phyloP scores from a whole-genome alignment of 2,329 filamentous ascomycete species.

The Xylaria sp. region DNA sequence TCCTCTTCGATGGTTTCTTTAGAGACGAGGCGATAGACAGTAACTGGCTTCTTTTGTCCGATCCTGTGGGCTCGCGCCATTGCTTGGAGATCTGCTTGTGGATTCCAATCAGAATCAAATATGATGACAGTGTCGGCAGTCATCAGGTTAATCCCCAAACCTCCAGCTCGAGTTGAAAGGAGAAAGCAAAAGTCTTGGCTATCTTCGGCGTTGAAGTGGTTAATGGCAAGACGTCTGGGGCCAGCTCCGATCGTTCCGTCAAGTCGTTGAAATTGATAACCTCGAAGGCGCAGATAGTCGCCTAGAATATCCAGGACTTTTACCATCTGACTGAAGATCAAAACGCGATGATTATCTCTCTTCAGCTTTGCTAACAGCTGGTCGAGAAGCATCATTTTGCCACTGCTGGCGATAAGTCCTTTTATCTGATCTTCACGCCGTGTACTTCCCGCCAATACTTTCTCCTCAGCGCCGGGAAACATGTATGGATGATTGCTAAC shows the following conservation, averaged over 20 bases:
- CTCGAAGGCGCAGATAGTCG: conserved; percentile 90
- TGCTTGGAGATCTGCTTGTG: conserved; percentile 95
- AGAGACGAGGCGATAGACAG: conserved; percentile 94
- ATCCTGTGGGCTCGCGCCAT: conserved; percentile 99
- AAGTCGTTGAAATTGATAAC: conserved; percentile 94
- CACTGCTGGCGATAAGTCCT: conserved; percentile 93
- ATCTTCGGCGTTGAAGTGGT: conserved; percentile 97
- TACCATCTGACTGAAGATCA: conserved; percentile 99
- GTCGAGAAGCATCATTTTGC: conserved; percentile 99
- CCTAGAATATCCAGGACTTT: conserved; percentile 97
- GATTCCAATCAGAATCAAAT: conserved; percentile 99
- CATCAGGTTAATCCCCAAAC: conserved; percentile 99
- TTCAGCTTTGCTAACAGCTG: conserved; percentile 94
- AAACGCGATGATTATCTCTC: conserved; percentile 90
- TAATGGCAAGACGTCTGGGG: conserved; percentile 91
- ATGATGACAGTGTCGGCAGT: conserved; percentile 97
- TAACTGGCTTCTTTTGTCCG: conserved; percentile 94
- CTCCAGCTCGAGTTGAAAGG: conserved; percentile 93
- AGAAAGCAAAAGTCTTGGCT: conserved; percentile 98
- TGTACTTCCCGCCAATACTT: conserved; percentile 81
- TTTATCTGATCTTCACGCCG: conserved; percentile 92
- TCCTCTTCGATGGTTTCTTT: conserved; percentile 99
- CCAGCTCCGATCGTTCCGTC: conserved; percentile 94
- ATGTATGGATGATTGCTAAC: conserved; percentile 99
- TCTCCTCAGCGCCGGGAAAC: conserved; percentile 93